Percentiles rank a stretch among this genome's conserved stretches.
phyloP scores from a whole-genome alignment of 768 basidiomycete species.

The Roridomyces roridus region DNA sequence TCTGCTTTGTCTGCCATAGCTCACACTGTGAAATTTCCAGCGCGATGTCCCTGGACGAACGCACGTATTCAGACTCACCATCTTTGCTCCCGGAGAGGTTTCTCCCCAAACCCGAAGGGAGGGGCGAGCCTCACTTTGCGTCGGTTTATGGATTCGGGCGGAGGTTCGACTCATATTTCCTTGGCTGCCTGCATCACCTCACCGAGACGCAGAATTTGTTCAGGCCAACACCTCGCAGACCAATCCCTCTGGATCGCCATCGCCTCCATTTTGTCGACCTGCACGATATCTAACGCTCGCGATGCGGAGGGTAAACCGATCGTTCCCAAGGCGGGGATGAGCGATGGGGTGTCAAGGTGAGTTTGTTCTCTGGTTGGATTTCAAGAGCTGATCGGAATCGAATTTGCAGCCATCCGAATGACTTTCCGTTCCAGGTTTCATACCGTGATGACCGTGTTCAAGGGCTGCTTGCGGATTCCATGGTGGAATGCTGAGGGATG shows the following conservation, averaged over 20 bases:
- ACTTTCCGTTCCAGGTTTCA: slow-evolving; percentile 6
- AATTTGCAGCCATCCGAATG: slow-evolving; percentile 7
- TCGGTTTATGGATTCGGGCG: slow-evolving; percentile 32
- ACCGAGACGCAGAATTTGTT: slow-evolving; percentile 28
- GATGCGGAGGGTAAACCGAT: slow-evolving; percentile 28
- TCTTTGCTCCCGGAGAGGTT: slow-evolving; percentile 34
- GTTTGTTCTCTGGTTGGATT: not conserved
- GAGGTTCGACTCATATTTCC: slow-evolving; percentile 19
- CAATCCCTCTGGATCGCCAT: slow-evolving; percentile 25
- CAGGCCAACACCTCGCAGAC: slow-evolving; percentile 30
- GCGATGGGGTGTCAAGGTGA: slow-evolving; percentile 15
- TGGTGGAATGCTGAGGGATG: too few species aligned
- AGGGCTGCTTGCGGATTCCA: too few species aligned
- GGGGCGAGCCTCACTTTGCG: slow-evolving; percentile 24
- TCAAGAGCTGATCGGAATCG: not conserved
- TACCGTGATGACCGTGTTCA: not conserved
- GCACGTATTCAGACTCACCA: slow-evolving; percentile 26
- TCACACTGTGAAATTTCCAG: slow-evolving; percentile 16
- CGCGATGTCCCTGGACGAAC: slow-evolving; percentile 31
- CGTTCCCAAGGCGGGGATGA: slow-evolving; percentile 6
- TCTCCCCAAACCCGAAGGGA: slow-evolving; percentile 23
- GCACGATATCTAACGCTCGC: slow-evolving; percentile 22
- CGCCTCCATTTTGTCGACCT: slow-evolving; percentile 27
- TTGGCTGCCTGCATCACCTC: slow-evolving; percentile 15
- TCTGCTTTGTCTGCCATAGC: too few species aligned